Evolutionary conservation across 306 rosid genomes (phyloP), one percentile per base, ranked within the genome.

Genomic region (Casuarina cunninghamiana): DNA sequence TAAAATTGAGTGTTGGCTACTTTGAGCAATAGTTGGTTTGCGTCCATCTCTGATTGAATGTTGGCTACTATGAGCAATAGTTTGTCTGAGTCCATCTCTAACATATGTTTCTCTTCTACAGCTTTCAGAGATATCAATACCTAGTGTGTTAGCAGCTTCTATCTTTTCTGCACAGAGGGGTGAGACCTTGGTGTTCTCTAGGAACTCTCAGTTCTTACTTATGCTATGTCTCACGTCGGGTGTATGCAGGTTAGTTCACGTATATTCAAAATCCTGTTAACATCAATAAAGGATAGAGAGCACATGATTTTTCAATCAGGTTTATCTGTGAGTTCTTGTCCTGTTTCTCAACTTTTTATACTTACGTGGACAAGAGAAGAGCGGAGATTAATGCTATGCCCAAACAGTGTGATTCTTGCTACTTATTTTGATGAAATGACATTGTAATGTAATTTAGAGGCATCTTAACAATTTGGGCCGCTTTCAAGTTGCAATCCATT

Each of bases 111-210:
- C 67, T 4, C 50, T 77, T 42, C 32, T 87, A 83, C 87, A 90
- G 97, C 62, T 93, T 76, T 89, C 96, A 10, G 96, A 93, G 81
- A 88, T 93, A 70, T 80, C 94, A 68, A 91, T 93, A 49, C 97
- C 97, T 4, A 81, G 89, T 54, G 80, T 85, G 76, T 68, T 91
- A 82, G 77, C 96, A 5, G 93, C 90, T 6, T 85, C 94, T 41
- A 87, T 93, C 61, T 93, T 93, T 83, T 82, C 90, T 74, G 97
- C 97, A 16, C 91, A 87, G 77, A 82, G 86, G 48, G 90, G 96
- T 13, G 85, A 93, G 77, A 53, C 76, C 35, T 10, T 6, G 60
- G 84, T 69, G 54, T 93, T 93, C 78, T 82, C 79, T 62, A 82
- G 88, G 87, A 91, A 86, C 66, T 78, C 87, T 4, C 60, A 75